Conservation (phyloP, 2,329 filamentous ascomycete genomes). For the Aspergillus sp. region DNA sequence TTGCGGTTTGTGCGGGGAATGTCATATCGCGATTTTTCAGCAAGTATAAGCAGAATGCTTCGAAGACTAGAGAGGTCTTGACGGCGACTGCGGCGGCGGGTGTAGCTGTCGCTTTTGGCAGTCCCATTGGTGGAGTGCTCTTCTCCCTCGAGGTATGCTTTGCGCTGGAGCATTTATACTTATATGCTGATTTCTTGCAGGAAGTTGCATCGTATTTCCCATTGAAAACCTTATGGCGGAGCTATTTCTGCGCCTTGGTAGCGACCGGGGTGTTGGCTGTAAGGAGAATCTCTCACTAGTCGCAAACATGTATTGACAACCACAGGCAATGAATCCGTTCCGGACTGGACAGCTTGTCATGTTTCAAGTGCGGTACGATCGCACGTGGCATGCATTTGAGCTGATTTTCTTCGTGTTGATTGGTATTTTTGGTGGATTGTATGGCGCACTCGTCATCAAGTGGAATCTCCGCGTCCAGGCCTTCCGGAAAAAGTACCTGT, state of each 20-base stretch:
- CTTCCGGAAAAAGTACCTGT: conserved; percentile 89
- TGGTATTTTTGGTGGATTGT: conserved; percentile 88
- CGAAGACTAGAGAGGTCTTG: conserved; percentile 91
- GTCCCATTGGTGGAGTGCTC: conserved; percentile 91
- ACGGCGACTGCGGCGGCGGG: conserved; percentile 93
- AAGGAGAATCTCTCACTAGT: conserved; percentile 23
- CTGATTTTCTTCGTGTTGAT: conserved; percentile 87
- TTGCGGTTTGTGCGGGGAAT: conserved; percentile 95
- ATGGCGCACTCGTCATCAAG: conserved; percentile 95
- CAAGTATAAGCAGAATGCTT: conserved; percentile 88
- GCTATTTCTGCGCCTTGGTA: conserved; percentile 95
- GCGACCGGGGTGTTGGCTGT: conserved; percentile 84
- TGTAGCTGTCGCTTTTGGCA: conserved; percentile 94
- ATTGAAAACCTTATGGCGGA: conserved; percentile 95
- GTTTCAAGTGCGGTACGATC: conserved; percentile 96
- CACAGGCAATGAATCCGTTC: conserved; percentile 89
- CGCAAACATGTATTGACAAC: neutral
- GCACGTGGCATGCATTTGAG: conserved; percentile 97
- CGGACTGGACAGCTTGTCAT: conserved; percentile 96
- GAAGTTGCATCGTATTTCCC: conserved; percentile 98
- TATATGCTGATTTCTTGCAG: conserved; percentile 28
- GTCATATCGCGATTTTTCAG: conserved; percentile 90
- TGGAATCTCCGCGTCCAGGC: conserved; percentile 91
- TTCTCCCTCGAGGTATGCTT: conserved; percentile 75
- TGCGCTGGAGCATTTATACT: neutral